phyloP scores from a whole-genome alignment of 2,329 filamentous ascomycete species.

The Fusarium succisae region DNA sequence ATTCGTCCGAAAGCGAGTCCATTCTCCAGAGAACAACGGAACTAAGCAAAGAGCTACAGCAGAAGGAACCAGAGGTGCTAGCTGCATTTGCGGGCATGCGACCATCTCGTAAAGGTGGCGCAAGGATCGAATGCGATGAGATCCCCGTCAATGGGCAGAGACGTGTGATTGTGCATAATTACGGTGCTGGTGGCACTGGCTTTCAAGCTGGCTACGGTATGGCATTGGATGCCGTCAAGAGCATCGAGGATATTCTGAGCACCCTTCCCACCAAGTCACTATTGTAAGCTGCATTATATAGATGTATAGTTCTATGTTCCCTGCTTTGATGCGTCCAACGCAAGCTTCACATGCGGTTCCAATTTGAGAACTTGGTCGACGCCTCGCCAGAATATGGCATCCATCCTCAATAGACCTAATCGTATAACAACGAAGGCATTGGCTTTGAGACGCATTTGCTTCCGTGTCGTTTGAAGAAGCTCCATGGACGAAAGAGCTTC shows the following conservation, averaged over 20 bases:
- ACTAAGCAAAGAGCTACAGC: not conserved
- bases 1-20: not conserved
- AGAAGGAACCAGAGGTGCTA: not conserved
- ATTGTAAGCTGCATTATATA: not conserved
- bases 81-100: not conserved
- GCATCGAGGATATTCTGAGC: not conserved
- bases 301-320: not conserved
- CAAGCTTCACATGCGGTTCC: not conserved
- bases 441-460: not conserved
- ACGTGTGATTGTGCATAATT: not conserved
- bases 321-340: not conserved
- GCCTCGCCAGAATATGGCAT: not conserved
- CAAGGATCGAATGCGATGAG: not conserved
- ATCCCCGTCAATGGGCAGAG: not conserved
- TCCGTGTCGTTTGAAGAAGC: not conserved
- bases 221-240: not conserved
- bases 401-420: not conserved
- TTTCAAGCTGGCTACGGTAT: constrained; percentile 4
- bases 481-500: not conserved
- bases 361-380: not conserved
- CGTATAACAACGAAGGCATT: not conserved
- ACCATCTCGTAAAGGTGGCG: not conserved
- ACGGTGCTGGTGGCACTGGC: not conserved
- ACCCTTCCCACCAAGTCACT: not conserved
- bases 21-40: not conserved